phyloP scores from a whole-genome alignment of 192 early-diverging fungal genomes.

The Coemansia sp. region DNA sequence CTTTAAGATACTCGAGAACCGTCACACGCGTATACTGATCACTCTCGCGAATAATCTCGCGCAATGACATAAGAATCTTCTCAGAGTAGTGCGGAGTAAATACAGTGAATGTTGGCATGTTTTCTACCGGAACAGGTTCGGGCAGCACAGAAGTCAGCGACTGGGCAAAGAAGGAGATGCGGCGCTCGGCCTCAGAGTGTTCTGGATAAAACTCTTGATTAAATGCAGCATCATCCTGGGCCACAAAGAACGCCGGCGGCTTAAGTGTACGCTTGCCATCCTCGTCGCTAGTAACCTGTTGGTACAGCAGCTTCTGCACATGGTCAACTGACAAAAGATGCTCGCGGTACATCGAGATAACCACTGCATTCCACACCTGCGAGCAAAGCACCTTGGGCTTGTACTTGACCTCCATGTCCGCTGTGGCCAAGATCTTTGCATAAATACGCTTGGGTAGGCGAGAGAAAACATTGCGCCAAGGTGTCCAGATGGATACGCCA shows the following conservation, averaged over 20 bases:
- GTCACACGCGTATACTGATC: conserved; percentile 79
- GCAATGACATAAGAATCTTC: conserved; percentile 76
- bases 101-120: conserved; percentile 85
- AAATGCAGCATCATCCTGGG: conserved; percentile 72
- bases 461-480: conserved; percentile 78
- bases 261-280: conserved; percentile 68
- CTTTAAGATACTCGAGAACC: conserved; percentile 78
- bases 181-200: conserved; percentile 77
- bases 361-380: conserved; percentile 83
- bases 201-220: conserved; percentile 71
- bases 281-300: conserved; percentile 65
- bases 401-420: conserved; percentile 74
- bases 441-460: conserved; percentile 78
- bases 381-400: conserved; percentile 77
- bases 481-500: conserved; percentile 78
- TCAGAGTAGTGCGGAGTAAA: conserved; percentile 83
- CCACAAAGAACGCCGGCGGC: conserved; percentile 73
- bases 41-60: conserved; percentile 81
- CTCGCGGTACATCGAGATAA: conserved; percentile 81
- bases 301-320: conserved; percentile 72
- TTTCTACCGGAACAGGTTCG: conserved; percentile 72
- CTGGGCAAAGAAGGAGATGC: conserved; percentile 84
- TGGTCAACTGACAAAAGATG: conserved; percentile 74
- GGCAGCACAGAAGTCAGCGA: conserved; percentile 78
- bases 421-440: conserved; percentile 69